A percentile compares a stretch with the other conserved stretches of the same genome.
Evolutionary conservation across 2,329 filamentous ascomycete species (phyloP).

Genomic region (Colletotrichum lindemuthianum): DNA sequence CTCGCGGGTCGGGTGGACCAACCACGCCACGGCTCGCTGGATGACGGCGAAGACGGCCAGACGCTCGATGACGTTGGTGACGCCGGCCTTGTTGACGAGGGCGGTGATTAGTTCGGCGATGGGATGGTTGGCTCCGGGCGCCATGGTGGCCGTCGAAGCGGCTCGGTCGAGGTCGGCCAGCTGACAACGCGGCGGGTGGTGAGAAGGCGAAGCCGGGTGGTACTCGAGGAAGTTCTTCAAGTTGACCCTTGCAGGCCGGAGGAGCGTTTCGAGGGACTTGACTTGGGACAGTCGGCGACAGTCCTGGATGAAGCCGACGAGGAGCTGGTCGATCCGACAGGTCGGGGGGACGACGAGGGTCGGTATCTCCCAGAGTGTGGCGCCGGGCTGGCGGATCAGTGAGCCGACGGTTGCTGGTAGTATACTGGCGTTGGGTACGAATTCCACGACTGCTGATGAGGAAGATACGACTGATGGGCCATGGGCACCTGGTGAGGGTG

Average conservation of each 20-base stretch:
- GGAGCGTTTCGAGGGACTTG: constrained; percentile 42
- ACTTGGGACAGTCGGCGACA: constrained; percentile 46
- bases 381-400: constrained; percentile 42
- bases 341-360: constrained; percentile 44
- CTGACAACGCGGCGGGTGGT: constrained; percentile 29
- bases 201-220: constrained; percentile 37
- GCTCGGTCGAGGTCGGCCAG: constrained; percentile 36
- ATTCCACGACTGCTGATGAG: constrained; percentile 38
- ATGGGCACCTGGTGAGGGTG: constrained; percentile 25
- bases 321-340: constrained; percentile 47
- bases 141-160: constrained; percentile 12
- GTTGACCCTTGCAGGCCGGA: constrained; percentile 47
- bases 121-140: constrained; percentile 38
- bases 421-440: constrained; percentile 36
- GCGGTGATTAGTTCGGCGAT: constrained; percentile 44
- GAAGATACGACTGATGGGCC: constrained; percentile 35
- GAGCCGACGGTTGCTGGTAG: constrained; percentile 45
- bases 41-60: constrained; percentile 46
- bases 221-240: constrained; percentile 46
- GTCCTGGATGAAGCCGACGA: constrained; percentile 48
- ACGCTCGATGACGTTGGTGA: constrained; percentile 45
- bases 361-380: constrained; percentile 45
- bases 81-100: constrained; percentile 43
- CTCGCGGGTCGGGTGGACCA: constrained; percentile 45
- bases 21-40: constrained; percentile 43